These are phyloP conservation scores for Biancaea sappan DNA, from an alignment of 306 rosid species.

Conservation along the genomic window DNA sequence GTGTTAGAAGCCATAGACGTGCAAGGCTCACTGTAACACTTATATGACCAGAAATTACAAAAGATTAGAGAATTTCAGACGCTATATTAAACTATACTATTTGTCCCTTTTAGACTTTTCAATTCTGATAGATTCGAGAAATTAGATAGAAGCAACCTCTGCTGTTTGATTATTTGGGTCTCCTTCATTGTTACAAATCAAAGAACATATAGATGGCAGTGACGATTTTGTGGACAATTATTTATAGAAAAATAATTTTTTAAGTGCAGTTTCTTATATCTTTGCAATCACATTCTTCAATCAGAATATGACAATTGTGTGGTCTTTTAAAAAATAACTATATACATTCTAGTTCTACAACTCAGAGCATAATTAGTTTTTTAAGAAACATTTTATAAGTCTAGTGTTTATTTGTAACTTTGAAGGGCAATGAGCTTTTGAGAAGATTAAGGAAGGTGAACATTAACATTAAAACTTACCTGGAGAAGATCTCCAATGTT, in stretches of 20 bases:
- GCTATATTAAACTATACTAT: neutral
- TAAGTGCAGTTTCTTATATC: too few species aligned
- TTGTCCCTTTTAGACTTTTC: neutral
- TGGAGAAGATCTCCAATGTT: constrained; percentile 56
- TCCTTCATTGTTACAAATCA: neutral
- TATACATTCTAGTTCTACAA: too few species aligned
- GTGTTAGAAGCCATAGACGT: neutral
- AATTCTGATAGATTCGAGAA: neutral
- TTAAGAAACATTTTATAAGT: too few species aligned
- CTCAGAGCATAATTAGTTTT: too few species aligned
- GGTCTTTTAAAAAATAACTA: too few species aligned
- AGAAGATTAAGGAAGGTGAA: neutral
- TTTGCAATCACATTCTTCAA: too few species aligned
- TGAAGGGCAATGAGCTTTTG: neutral
- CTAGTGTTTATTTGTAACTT: too few species aligned
- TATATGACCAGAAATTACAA: neutral
- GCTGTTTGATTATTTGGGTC: too few species aligned
- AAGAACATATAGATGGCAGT: neutral
- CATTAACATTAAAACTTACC: constrained; percentile 26
- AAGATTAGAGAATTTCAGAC: neutral
- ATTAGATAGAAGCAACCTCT: neutral
- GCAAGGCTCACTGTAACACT: neutral
- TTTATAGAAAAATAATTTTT: neutral
- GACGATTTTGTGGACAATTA: neutral
- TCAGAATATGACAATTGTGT: too few species aligned